Evolutionary conservation across 2,329 filamentous ascomycete species (phyloP).

Genomic region (Sarocladiaceae sp.): DNA sequence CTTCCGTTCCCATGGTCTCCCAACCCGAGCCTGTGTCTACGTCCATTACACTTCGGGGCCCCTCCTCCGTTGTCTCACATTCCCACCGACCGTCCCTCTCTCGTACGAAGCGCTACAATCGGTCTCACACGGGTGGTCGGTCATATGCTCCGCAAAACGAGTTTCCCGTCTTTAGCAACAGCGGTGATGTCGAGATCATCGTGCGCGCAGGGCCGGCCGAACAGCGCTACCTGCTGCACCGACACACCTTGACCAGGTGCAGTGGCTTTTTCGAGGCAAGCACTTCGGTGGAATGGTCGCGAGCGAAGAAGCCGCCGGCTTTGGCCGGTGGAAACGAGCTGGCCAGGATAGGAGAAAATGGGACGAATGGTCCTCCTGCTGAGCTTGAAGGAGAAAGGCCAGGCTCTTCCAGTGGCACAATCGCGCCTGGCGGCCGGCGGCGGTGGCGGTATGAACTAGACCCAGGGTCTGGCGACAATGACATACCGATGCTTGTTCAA

Average conservation of each 20-base stretch:
- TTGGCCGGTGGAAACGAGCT: constrained; percentile 39
- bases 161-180: constrained; percentile 86
- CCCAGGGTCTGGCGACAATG: constrained; percentile 64
- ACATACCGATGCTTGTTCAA: constrained; percentile 85
- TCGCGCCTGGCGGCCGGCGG: constrained; percentile 33
- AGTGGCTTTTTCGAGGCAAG: constrained; percentile 92
- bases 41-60: constrained; percentile 28
- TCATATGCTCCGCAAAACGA: constrained; percentile 76
- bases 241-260: constrained; percentile 81
- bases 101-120: constrained; percentile 67
- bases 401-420: not conserved
- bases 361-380: constrained; percentile 12
- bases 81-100: constrained; percentile 53
- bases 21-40: constrained; percentile 23
- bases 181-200: constrained; percentile 88
- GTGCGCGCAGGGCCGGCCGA: constrained; percentile 60
- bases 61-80: constrained; percentile 52
- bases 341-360: constrained; percentile 48
- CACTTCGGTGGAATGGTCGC: constrained; percentile 71
- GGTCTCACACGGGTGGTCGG: constrained; percentile 73
- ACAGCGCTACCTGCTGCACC: constrained; percentile 82
- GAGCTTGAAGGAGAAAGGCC: not conserved
- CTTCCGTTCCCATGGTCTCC: constrained; percentile 12
- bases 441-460: constrained; percentile 90
- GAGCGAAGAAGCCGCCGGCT: constrained; percentile 19